Evolutionary conservation across 1,284 basidiomycete species (phyloP).

Genomic region (Cutaneotrichosporon mucoides): DNA sequence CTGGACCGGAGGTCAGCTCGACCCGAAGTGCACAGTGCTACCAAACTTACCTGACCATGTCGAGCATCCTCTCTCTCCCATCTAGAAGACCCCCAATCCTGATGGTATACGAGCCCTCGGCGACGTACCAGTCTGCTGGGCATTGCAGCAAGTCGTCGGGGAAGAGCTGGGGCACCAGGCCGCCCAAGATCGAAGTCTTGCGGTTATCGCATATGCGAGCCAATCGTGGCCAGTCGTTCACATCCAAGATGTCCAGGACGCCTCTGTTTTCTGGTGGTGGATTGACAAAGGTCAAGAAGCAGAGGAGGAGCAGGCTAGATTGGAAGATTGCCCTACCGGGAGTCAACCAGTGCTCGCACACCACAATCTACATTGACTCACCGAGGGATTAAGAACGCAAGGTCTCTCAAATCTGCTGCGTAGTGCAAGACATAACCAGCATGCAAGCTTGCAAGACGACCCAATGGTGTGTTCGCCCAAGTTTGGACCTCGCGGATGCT

Average conservation of each 20-base stretch:
- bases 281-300: background rate
- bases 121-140: constrained; percentile 3
- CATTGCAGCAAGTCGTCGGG: background rate
- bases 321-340: constrained; percentile 7
- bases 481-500: constrained; percentile 1
- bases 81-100: constrained; percentile 5
- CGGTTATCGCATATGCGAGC: background rate
- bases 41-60: constrained; percentile 12
- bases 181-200: background rate
- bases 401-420: constrained; percentile 5
- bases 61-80: constrained; percentile 5
- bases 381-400: constrained; percentile 9
- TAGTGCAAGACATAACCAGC: constrained; percentile 1
- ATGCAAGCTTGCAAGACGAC: constrained; percentile 8
- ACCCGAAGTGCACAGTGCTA: background rate
- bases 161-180: background rate
- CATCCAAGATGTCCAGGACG: constrained; percentile 2
- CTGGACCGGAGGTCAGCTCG: background rate
- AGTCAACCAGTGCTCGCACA: too few relatives aligned
- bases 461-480: background rate
- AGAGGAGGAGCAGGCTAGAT: constrained; percentile 4
- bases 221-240: constrained; percentile 1
- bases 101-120: background rate
- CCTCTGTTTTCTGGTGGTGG: background rate
- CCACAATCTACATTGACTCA: background rate